A percentile compares a stretch with the other conserved stretches of the same genome.
These are phyloP conservation scores for Russula sp. DNA, from an alignment of 768 basidiomycete species.

Conservation along the genomic window DNA sequence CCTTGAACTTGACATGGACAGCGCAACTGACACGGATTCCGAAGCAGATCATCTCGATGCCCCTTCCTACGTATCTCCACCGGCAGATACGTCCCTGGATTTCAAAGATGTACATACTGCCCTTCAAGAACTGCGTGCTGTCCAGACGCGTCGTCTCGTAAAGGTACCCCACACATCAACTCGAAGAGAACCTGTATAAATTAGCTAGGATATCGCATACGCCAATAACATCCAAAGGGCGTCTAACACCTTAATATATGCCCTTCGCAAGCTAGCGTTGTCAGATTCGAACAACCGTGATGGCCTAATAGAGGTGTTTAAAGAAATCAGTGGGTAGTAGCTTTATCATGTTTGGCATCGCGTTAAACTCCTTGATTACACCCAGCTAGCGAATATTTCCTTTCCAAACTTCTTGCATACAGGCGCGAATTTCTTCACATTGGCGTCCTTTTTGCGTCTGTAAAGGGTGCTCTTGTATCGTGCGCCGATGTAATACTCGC, in stretches of 20 bases:
- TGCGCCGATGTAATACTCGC: conserved; percentile 65
- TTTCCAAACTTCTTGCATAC: conserved; percentile 47
- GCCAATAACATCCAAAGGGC: conserved; percentile 14
- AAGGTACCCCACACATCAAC: conserved; percentile 15
- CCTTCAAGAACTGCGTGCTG: not conserved
- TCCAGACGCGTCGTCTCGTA: conserved; percentile 10
- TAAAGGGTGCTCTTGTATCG: conserved; percentile 36
- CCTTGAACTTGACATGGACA: conserved; percentile 33
- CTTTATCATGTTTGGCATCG: not conserved
- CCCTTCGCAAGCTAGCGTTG: conserved; percentile 2
- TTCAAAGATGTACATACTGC: conserved; percentile 8
- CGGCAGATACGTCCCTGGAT: not conserved
- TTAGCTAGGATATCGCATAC: conserved; percentile 20
- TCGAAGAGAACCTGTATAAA: conserved; percentile 22
- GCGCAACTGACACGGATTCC: conserved; percentile 57
- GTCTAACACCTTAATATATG: conserved; percentile 8
- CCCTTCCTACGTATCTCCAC: not conserved
- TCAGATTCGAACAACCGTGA: not conserved
- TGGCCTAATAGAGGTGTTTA: conserved; percentile 12
- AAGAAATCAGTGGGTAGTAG: conserved; percentile 19
- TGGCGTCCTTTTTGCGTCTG: conserved; percentile 35
- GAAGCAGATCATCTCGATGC: conserved; percentile 31
- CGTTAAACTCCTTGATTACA: not conserved
- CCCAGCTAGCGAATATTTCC: conserved; percentile 15
- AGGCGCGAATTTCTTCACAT: conserved; percentile 49